Evolutionary conservation across 2,329 filamentous ascomycete genomes (phyloP).

Genomic region (Calonectria hawksworthii): DNA sequence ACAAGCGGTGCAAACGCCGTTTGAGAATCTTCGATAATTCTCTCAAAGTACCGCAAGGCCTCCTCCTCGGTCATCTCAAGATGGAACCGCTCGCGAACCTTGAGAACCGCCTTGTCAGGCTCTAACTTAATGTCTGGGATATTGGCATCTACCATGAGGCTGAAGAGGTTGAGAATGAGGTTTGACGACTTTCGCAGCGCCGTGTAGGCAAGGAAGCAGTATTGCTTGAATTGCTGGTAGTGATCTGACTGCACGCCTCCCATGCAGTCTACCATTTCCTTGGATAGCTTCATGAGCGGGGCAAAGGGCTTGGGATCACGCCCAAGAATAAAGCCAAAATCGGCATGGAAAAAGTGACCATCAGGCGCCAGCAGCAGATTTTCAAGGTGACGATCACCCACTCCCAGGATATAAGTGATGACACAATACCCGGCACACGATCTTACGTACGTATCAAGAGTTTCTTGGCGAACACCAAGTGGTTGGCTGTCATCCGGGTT

Average conservation of each 20-base stretch:
- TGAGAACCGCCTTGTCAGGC: conserved; percentile 92
- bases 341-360: conserved; percentile 97
- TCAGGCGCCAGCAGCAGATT: conserved; percentile 93
- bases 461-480: conserved; percentile 89
- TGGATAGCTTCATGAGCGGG: conserved; percentile 95
- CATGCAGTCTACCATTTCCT: conserved; percentile 99
- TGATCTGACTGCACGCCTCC: conserved; percentile 85
- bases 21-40: conserved; percentile 90
- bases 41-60: conserved; percentile 88
- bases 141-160: conserved; percentile 96
- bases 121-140: conserved; percentile 95
- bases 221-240: conserved; percentile 92
- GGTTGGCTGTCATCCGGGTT: conserved; percentile 89
- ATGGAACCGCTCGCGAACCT: conserved; percentile 95
- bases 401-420: conserved; percentile 96
- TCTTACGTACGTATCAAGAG: conserved; percentile 94
- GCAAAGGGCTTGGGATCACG: conserved; percentile 98
- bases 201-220: conserved; percentile 95
- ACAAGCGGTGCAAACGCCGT: conserved; percentile 93
- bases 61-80: conserved; percentile 93
- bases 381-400: conserved; percentile 95
- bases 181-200: conserved; percentile 91
- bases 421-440: conserved; percentile 98
- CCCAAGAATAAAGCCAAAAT: conserved; percentile 98
- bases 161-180: conserved; percentile 94